Conservation (phyloP, 169 alveolate genomes). For the Plasmodium gaboni region DNA sequence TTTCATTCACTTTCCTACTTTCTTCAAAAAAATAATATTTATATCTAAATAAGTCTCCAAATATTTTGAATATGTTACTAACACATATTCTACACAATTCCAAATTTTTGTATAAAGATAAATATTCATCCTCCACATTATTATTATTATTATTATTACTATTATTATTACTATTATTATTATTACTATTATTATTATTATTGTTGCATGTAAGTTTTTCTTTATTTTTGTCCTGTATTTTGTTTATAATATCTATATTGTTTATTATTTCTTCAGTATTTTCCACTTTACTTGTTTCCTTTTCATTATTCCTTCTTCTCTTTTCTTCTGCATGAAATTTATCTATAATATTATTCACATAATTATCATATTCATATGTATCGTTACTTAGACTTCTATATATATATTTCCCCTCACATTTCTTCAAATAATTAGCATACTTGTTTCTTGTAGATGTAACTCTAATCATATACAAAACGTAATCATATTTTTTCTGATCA, state of each 20-base stretch:
- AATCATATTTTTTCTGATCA: conserved; percentile 28
- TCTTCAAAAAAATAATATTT: conserved; percentile 32
- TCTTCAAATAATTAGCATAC: background rate
- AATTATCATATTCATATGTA: conserved; percentile 20
- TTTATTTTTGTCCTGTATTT: background rate
- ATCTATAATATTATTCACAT: conserved; percentile 34
- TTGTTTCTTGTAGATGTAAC: background rate
- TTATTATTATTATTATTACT: too few species aligned
- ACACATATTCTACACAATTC: conserved; percentile 39
- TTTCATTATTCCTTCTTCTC: background rate
- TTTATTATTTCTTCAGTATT: too few species aligned
- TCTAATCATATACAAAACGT: conserved; percentile 20
- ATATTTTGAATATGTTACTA: conserved; percentile 34
- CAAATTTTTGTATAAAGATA: conserved; percentile 6
- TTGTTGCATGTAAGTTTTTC: background rate
- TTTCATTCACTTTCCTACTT: conserved; percentile 27
- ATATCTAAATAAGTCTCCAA: conserved; percentile 55
- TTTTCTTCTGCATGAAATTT: conserved; percentile 8
- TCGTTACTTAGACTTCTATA: background rate
- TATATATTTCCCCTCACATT: background rate
- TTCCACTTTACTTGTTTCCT: background rate
- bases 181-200: too few species aligned
- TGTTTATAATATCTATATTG: too few species aligned
- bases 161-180: too few species aligned
- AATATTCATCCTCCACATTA: too few species aligned